Evolutionary conservation across 441 rosid species (phyloP).

Genomic region (Viola pubescens): DNA sequence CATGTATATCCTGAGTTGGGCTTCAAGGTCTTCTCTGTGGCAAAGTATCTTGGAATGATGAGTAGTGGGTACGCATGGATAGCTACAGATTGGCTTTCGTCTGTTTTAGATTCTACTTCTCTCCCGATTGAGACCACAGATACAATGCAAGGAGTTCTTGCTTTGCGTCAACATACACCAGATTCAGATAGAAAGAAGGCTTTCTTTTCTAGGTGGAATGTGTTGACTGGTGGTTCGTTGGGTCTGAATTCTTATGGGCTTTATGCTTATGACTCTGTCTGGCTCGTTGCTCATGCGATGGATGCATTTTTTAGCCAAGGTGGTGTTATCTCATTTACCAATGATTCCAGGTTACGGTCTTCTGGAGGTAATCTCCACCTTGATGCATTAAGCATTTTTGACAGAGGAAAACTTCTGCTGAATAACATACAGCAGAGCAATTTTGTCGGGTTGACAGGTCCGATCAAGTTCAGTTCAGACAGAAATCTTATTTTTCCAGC

Average conservation of each 20-base stretch:
- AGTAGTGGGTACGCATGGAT: conserved; percentile 90
- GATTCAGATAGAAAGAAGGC: conserved; percentile 50
- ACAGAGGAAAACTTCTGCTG: conserved; percentile 48
- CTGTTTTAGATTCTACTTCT: conserved; percentile 51
- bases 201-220: conserved; percentile 53
- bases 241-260: conserved; percentile 74
- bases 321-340: conserved; percentile 64
- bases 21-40: conserved; percentile 45
- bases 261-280: conserved; percentile 80
- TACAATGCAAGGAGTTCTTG: conserved; percentile 68
- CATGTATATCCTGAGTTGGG: conserved; percentile 52
- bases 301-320: conserved; percentile 66
- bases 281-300: conserved; percentile 69
- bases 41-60: conserved; percentile 75
- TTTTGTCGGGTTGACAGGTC: conserved; percentile 73
- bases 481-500: conserved; percentile 53
- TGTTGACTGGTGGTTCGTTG: conserved; percentile 36
- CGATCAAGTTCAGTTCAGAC: conserved; percentile 44
- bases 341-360: conserved; percentile 47
- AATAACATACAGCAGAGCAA: conserved; percentile 45
- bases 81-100: conserved; percentile 80
- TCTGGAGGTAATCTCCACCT: conserved; percentile 46
- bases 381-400: conserved; percentile 58
- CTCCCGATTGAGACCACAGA: conserved; percentile 51
- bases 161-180: conserved; percentile 67